Evolutionary conservation across 2,329 filamentous ascomycete species (phyloP).

Genomic region (Delphinella strobiligena): DNA sequence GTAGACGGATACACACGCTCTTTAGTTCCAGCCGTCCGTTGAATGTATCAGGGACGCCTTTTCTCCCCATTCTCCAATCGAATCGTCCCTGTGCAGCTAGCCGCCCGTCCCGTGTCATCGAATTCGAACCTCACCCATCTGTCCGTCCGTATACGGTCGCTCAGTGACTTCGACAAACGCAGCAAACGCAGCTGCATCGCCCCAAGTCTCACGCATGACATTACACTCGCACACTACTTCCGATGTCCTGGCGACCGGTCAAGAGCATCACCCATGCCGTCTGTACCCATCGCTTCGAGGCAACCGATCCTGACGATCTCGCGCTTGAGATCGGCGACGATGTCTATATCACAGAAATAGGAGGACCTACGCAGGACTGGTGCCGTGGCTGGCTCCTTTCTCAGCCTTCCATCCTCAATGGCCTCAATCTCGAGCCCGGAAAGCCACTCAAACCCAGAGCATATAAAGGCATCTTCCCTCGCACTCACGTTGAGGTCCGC

Average conservation of each 20-base stretch:
- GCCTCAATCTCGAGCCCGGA: conserved; percentile 79
- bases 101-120: no score
- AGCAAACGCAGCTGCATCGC: no score
- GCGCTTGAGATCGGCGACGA: conserved; percentile 97
- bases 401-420: conserved; percentile 82
- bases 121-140: no score
- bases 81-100: no score
- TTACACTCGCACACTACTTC: no score
- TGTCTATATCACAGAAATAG: conserved; percentile 96
- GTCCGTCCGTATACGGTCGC: no score
- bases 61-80: no score
- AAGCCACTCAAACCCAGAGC: conserved; percentile 91
- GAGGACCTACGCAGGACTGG: conserved; percentile 74
- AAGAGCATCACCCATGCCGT: conserved; percentile 96
- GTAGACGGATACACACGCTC: no score
- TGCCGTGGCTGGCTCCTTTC: conserved; percentile 91
- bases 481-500: conserved; percentile 86
- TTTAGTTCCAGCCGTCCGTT: no score
- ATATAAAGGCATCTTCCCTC: conserved; percentile 96
- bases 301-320: conserved; percentile 76
- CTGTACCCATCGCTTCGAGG: conserved; percentile 86
- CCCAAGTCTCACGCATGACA: no score
- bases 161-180: no score
- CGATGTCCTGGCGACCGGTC: conserved; percentile 93
- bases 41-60: no score